A percentile compares a stretch with the other conserved stretches of the same genome.
These are phyloP conservation scores for Pseudogymnoascus sp. DNA, from an alignment of 2,329 filamentous ascomycete species.

Conservation along the genomic window DNA sequence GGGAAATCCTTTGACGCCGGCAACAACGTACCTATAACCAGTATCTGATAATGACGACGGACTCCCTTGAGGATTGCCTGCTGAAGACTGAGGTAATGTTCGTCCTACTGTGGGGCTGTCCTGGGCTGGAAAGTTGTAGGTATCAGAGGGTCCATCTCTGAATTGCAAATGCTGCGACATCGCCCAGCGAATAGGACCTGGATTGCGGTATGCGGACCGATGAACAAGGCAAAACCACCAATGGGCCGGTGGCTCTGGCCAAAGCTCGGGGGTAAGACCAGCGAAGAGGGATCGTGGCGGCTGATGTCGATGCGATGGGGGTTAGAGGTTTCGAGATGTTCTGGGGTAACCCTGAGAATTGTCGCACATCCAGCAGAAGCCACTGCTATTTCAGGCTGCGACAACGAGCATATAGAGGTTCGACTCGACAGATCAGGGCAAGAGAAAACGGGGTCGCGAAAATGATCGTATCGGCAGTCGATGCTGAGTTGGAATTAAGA, in stretches of 20 bases:
- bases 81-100: slow-evolving; percentile 8
- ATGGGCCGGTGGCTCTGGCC: neutral
- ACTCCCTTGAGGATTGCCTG: slow-evolving; percentile 19
- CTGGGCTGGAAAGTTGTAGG: slow-evolving; percentile 9
- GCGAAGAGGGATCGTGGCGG: slow-evolving; percentile 14
- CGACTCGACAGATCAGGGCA: neutral
- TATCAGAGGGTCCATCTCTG: slow-evolving; percentile 20
- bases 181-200: slow-evolving; percentile 21
- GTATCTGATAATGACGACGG: slow-evolving; percentile 11
- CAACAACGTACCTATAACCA: slow-evolving; percentile 11
- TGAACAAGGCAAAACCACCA: slow-evolving; percentile 11
- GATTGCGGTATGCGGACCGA: slow-evolving; percentile 17
- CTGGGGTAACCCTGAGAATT: slow-evolving; percentile 20
- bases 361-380: slow-evolving; percentile 22
- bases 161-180: slow-evolving; percentile 28
- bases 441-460: neutral
- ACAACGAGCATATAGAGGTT: neutral
- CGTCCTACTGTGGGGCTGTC: slow-evolving; percentile 12
- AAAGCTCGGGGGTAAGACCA: slow-evolving; percentile 5
- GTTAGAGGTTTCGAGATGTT: slow-evolving; percentile 22
- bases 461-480: neutral
- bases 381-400: slow-evolving; percentile 3
- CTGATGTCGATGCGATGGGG: slow-evolving; percentile 16
- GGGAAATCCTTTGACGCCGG: neutral
- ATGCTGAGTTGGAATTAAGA: neutral